Evolutionary conservation across 164 flowering plant genomes (phyloP), one percentile per base, ranked within the genome.

Genomic region (Kalanchoe fedtschenkoi): DNA sequence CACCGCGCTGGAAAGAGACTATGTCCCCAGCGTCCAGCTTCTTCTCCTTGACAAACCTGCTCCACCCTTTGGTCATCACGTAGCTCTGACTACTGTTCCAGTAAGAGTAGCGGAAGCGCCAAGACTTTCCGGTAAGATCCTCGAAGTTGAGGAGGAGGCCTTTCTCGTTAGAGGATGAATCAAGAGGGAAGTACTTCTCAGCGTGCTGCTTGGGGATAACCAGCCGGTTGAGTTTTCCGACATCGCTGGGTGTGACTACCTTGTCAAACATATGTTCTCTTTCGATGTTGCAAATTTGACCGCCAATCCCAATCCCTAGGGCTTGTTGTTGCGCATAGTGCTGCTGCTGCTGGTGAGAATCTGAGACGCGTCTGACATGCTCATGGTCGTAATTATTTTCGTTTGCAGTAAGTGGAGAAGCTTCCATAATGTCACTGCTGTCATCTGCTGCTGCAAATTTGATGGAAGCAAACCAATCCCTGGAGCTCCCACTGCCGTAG

Each of bases 61-160:
- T 87, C 98, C 98, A 91, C 1, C 98, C 98, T 73, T 91, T 91
- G 39, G 98, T 91, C 93, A 91, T 89, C 8, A 91, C 98, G 64
- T 91, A 91, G 80, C 98, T 91, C 75, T 91, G 98, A 79, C 95
- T 87, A 70, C 98, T 91, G 66, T 89, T 89, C 98, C 98, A 91
- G 69, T 91, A 91, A 8, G 98, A 91, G 71, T 91, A 91, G 6
- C 96, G 69, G 69, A 91, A 91, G 24, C 96, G 61, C 98, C 98
- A 91, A 0, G 82, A 74, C 76, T 87, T 89, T 28, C 98, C 98
- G 19, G 68, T 70, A 17, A 84, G 70, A 68, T 91, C 98, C 68
- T 91, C 96, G 69, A 91, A 91, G 47, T 76, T 82, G 16, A 91
- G 55, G 5, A 87, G 75, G 1, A 89, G 74, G 1, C 98, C 98